Evolutionary conservation across 2,329 filamentous ascomycete genomes (phyloP), one percentile per base, ranked within the genome.

Genomic region (Zymoseptoria ardabiliae): DNA sequence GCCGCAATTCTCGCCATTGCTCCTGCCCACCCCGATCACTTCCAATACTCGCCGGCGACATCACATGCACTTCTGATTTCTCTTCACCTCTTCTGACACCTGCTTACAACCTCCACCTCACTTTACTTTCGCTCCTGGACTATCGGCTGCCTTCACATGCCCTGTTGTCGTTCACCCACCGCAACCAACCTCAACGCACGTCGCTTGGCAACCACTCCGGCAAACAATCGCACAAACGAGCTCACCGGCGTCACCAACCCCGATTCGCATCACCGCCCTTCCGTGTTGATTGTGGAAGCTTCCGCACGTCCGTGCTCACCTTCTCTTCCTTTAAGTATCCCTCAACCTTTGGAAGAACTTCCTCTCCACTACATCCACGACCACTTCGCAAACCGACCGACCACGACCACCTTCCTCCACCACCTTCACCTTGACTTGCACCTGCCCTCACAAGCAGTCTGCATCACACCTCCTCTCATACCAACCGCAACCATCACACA

Each of bases 401-500:
- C 60, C 64, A 62, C 65, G 9, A 22, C 23, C 50, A 51, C 50
- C 51, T 53, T 53, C 22, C 51, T 17, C 35, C 4, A 45, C 35
- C 35, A 41, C 35, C 35, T 41, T 41, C 35, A 45, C 35, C 17
- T 45, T 13, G 13, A 13, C 35, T 45, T 28, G 25, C 49, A 23
- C n/a, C 25, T 49, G 17, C 21, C 41, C 48, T 50, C 11, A 3
- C 48, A 61, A 56, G 58, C 60, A 50, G 49, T 57, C 45, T 41
- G 50, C 21, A n/a, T 21, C 21, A 90, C 89, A 84, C 54, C 20
- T 11, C 22, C 13, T 53, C 51, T 9, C 25, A 11, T 22, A 53
- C 13, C 51, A 53, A 9, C 50, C 50, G 22, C 50, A 51, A 21
- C 7, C 51, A 53, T 25, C 51, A 53, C n/a, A 53, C 51, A 53